Conservation (phyloP, 208 protist species). For the Acanthamoeba polyphaga region DNA sequence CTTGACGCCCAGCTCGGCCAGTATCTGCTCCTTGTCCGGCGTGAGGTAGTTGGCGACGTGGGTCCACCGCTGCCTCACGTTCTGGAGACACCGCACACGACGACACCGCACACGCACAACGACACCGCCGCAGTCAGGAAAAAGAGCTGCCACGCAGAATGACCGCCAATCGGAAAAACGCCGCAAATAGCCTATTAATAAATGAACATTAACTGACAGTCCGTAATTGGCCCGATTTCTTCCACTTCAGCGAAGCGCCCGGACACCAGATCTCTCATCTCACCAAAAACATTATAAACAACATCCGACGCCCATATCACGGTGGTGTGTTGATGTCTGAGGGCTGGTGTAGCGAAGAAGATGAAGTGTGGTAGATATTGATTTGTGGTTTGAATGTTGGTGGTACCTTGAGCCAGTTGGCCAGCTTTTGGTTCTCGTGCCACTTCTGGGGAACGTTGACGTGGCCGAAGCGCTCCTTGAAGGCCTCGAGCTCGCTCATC, state of each 20-base stretch:
- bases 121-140: background rate
- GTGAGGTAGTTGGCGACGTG: constrained; percentile 48
- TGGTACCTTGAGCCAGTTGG: constrained; percentile 68
- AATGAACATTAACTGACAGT: background rate
- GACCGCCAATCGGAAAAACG: background rate
- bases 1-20: constrained; percentile 20
- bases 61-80: constrained; percentile 40
- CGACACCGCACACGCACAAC: background rate
- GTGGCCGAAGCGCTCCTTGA: constrained; percentile 61
- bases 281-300: background rate
- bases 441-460: constrained; percentile 73
- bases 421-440: constrained; percentile 57
- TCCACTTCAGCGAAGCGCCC: background rate
- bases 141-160: background rate
- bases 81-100: background rate
- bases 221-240: background rate
- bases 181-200: background rate
- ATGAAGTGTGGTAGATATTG: background rate
- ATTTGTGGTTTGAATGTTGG: no score
- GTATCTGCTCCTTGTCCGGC: constrained; percentile 11
- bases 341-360: background rate
- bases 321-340: background rate
- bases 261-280: background rate
- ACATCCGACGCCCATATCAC: background rate
- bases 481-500: constrained; percentile 27